Evolutionary conservation across 345 rosid species (phyloP).

Genomic region (Gossypium thurberi): DNA sequence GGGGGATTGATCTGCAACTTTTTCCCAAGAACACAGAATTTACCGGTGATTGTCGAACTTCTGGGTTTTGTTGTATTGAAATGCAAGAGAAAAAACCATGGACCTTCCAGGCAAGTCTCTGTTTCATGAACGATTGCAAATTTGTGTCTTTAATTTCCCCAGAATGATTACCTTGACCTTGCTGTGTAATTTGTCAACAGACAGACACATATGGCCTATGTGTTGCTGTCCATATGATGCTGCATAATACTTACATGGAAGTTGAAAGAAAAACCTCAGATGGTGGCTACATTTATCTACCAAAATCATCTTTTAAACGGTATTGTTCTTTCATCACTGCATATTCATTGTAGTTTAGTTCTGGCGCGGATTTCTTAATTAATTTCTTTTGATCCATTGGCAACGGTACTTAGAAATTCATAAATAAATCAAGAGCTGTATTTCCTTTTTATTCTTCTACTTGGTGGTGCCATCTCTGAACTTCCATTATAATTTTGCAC

Average conservation of each 20-base stretch:
- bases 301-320: constrained; percentile 68
- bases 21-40: constrained; percentile 57
- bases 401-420: neutral
- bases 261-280: constrained; percentile 46
- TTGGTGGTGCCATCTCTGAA: neutral
- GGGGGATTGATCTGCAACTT: constrained; percentile 78
- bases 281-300: constrained; percentile 44
- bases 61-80: constrained; percentile 84
- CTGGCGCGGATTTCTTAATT: neutral
- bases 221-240: constrained; percentile 77
- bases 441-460: too few relatives aligned
- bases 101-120: constrained; percentile 72
- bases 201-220: constrained; percentile 84
- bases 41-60: constrained; percentile 75
- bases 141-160: neutral
- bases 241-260: constrained; percentile 72
- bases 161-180: constrained; percentile 5
- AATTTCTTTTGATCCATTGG: neutral
- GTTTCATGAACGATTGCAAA: constrained; percentile 10
- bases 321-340: constrained; percentile 15
- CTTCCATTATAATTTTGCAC: neutral
- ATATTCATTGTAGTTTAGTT: neutral
- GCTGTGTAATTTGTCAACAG: constrained; percentile 30
- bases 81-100: constrained; percentile 89
- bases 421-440: neutral